Conservation (phyloP, 164 flowering plant species). For the Pachysandra terminalis region DNA sequence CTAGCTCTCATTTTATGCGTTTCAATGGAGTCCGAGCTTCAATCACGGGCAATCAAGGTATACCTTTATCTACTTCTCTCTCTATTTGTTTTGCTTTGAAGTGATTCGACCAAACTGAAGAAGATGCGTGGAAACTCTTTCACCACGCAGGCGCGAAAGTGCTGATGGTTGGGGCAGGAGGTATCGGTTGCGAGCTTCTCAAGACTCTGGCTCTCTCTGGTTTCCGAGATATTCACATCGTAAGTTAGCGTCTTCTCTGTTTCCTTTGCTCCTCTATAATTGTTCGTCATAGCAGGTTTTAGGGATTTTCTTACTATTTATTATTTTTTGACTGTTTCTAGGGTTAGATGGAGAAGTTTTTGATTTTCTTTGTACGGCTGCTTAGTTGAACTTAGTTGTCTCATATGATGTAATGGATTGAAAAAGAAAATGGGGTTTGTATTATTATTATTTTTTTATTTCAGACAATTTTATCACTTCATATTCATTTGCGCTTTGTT, state of each 20-base stretch:
- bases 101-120: slow-evolving; percentile 3
- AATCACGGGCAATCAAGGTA: slow-evolving; percentile 57
- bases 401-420: no score
- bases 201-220: slow-evolving; percentile 95
- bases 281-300: neutral
- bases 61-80: neutral
- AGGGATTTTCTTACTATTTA: neutral
- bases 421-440: no score
- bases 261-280: neutral
- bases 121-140: neutral
- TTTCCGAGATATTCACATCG: slow-evolving; percentile 90
- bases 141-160: slow-evolving; percentile 63
- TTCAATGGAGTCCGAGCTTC: slow-evolving; percentile 46
- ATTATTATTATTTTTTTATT: no score
- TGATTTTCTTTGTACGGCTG: no score
- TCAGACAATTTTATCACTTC: neutral
- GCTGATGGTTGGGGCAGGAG: slow-evolving; percentile 98
- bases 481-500: neutral
- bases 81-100: neutral
- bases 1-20: neutral
- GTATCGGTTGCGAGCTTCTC: slow-evolving; percentile 96
- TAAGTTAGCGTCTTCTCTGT: slow-evolving; percentile 26
- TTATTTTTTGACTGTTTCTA: neutral
- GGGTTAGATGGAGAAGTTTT: neutral
- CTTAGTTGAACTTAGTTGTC: neutral